These are phyloP conservation scores for Mollisia scopiformis DNA, from an alignment of 2,329 filamentous ascomycete species.

Conservation along the genomic window DNA sequence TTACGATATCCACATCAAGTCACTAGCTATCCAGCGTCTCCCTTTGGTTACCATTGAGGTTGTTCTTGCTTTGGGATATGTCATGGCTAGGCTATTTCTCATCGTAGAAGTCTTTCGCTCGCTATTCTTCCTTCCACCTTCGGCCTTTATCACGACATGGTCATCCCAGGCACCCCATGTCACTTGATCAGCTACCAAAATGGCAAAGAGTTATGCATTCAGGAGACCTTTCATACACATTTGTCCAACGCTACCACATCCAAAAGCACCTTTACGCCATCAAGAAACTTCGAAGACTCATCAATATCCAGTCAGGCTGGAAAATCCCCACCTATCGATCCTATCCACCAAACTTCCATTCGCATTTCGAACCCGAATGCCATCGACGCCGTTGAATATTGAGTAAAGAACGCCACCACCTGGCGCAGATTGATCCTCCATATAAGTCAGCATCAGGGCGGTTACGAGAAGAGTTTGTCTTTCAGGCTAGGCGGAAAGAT, in stretches of 20 bases:
- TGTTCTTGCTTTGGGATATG: background rate
- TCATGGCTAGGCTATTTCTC: background rate
- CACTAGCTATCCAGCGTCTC: background rate
- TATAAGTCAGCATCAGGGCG: background rate
- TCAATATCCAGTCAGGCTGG: constrained; percentile 17
- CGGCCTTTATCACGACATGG: background rate
- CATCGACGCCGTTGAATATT: constrained; percentile 10
- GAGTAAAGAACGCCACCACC: constrained; percentile 12
- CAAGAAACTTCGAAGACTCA: too few relatives aligned
- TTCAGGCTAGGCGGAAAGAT: too few relatives aligned
- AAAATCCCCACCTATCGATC: constrained; percentile 20
- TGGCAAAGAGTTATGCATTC: too few relatives aligned
- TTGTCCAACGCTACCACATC: too few relatives aligned
- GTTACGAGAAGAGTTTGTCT: background rate
- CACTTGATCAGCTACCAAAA: too few relatives aligned
- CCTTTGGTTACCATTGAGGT: background rate
- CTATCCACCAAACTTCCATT: constrained; percentile 14
- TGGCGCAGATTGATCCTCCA: constrained; percentile 10
- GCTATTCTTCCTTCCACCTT: constrained; percentile 3
- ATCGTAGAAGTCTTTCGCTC: background rate
- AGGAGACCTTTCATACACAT: too few relatives aligned
- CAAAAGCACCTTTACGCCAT: too few relatives aligned
- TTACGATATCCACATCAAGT: background rate
- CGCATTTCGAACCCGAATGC: constrained; percentile 1
- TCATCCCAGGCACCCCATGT: background rate